Base-by-base conservation (phyloP, 2,329 filamentous ascomycete genomes). In the Penicillium vulpinum region DNA sequence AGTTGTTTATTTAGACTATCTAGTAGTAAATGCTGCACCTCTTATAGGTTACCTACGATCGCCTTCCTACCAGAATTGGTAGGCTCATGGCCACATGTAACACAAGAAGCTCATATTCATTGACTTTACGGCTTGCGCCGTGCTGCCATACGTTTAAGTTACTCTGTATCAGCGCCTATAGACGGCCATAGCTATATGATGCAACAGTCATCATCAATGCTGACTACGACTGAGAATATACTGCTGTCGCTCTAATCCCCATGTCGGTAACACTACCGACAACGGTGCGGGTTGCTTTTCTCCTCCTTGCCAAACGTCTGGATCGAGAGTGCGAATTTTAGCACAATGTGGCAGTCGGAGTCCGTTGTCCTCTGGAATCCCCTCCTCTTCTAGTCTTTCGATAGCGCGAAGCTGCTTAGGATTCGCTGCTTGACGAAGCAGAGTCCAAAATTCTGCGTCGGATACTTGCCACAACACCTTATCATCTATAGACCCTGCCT, bases 391-490 rank as follows among this genome's bases (percentile, higher is more conserved):
- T 5, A 61, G 53, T 24, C n/a, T 33, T 4, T 61, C 28, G 28
- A 61, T 56, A 44, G 46, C 59, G 28, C 22, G 29, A 24, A 60
- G 53, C 51, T 55, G 46, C 5, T 55, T 36, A 4, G 62, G 35
- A 38, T 62, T 56, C 21, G 67, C 64, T 21, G 56, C 54, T 21
- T 58, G 49, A 29, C 69, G 66, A 58, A 75, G 62, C 28, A 66
- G 57, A 15, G 62, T 59, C 74, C 74, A 77, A 44, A 77, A 75
- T 21, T 70, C 71, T 15, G 60, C 52, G 55, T 77, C 74, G 7
- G 73, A 73, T 48, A 72, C 41, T 13, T 38, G 51, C 74, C 74
- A 76, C 13, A 77, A 56, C 28, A 66, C 60, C 24, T 67, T 62
- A 43, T 75, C 73, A 5, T 62, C 51, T 15, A 75, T 52, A 22